These are phyloP conservation scores for Cystobasidium sp. DNA, from an alignment of 1,284 basidiomycete species.

Conservation along the genomic window DNA sequence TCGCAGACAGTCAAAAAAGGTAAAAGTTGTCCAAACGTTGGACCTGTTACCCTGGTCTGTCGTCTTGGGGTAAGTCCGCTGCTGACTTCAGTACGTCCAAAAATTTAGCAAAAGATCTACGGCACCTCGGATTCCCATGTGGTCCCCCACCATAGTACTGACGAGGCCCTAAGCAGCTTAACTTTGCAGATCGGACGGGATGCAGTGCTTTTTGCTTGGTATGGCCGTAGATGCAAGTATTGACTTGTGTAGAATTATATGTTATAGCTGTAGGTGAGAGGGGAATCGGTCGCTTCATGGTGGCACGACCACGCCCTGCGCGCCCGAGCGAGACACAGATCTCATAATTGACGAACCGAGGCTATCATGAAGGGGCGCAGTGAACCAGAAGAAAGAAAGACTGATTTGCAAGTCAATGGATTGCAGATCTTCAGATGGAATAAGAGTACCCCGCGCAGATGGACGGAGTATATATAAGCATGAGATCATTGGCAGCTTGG, in stretches of 20 bases:
- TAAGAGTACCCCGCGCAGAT: no score
- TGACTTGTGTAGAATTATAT: not conserved
- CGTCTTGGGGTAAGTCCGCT: no score
- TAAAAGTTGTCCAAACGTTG: not conserved
- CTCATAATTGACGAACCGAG: no score
- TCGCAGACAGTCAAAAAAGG: no score
- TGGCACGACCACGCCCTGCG: no score
- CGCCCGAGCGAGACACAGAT: no score
- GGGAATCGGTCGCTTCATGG: not conserved
- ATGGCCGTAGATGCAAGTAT: slow-evolving; percentile 31
- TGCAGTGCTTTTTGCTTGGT: slow-evolving; percentile 42
- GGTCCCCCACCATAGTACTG: slow-evolving; percentile 41
- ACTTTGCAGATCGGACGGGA: slow-evolving; percentile 38
- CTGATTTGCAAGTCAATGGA: no score
- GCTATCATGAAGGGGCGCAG: no score
- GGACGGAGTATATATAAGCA: no score
- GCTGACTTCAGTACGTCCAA: not conserved
- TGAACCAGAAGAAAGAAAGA: no score
- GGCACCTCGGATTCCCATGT: slow-evolving; percentile 41
- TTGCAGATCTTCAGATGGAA: no score
- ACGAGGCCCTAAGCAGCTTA: slow-evolving; percentile 41
- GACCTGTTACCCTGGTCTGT: not conserved
- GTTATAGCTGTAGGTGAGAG: not conserved
- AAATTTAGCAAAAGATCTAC: slow-evolving; percentile 27
- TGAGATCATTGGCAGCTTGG: no score